Percentiles rank a stretch among this genome's conserved stretches.
phyloP scores from a whole-genome alignment of 306 rosid genomes.

The Cucurbita pepo region DNA sequence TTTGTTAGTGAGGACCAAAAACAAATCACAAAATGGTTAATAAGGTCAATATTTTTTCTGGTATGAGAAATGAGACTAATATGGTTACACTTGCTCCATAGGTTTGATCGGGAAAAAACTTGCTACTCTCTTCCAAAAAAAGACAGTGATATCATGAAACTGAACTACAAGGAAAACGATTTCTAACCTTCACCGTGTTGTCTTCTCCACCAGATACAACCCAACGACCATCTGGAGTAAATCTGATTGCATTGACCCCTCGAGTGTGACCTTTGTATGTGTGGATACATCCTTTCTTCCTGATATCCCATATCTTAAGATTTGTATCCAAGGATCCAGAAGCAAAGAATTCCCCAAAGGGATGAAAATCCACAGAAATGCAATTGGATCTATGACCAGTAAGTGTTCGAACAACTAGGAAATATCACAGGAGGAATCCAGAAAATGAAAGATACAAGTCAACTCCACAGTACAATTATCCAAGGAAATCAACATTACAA shows the following conservation, averaged over 20 bases:
- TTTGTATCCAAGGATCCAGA: conserved; percentile 93
- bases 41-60: background rate
- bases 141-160: background rate
- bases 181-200: conserved; percentile 84
- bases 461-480: background rate
- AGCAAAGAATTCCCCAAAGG: conserved; percentile 98
- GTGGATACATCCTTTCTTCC: conserved; percentile 98
- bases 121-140: background rate
- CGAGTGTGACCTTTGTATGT: conserved; percentile 99
- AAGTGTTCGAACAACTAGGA: conserved; percentile 90
- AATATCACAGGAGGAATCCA: conserved; percentile 8
- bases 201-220: conserved; percentile 99
- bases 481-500: background rate
- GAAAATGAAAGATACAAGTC: background rate
- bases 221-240: conserved; percentile 99
- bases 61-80: background rate
- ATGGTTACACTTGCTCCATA: background rate
- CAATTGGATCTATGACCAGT: conserved; percentile 97
- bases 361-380: conserved; percentile 92
- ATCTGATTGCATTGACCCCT: conserved; percentile 93
- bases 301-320: conserved; percentile 97
- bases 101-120: background rate
- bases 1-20: background rate
- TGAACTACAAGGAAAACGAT: conserved; percentile 8
- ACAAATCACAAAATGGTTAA: background rate